These are phyloP conservation scores for Fusarium sp. DNA, from an alignment of 2,329 filamentous ascomycete genomes.

Conservation along the genomic window DNA sequence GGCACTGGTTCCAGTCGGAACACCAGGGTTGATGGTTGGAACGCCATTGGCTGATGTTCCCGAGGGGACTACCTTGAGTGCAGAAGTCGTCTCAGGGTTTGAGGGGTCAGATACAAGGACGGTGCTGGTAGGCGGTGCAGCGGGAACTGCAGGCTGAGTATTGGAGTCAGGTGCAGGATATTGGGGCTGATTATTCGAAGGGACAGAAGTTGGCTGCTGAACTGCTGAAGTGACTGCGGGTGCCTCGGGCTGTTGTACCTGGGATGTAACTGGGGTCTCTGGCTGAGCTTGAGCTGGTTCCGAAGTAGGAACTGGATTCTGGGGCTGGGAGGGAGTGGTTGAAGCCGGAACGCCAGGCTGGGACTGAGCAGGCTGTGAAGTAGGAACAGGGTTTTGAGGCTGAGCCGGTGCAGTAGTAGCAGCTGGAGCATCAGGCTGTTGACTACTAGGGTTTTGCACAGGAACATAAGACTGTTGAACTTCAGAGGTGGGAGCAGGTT, in stretches of 20 bases:
- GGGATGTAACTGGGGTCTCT: not conserved
- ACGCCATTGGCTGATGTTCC: constrained; percentile 48
- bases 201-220: constrained; percentile 11
- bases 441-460: constrained; percentile 1
- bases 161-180: constrained; percentile 3
- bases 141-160: constrained; percentile 4
- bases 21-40: constrained; percentile 52
- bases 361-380: not conserved
- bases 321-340: not conserved
- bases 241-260: not conserved
- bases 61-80: constrained; percentile 11
- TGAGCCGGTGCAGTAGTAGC: not conserved
- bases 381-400: not conserved
- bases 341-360: not conserved
- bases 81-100: constrained; percentile 2
- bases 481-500: constrained; percentile 13
- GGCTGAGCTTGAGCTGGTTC: not conserved
- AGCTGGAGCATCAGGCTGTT: constrained; percentile 4
- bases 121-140: not conserved
- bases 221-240: constrained; percentile 8
- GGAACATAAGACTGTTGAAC: constrained; percentile 12
- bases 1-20: constrained; percentile 49
- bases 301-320: not conserved
- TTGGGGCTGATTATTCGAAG: constrained; percentile 1
- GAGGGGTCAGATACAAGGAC: constrained; percentile 24